A percentile compares a stretch with the other conserved stretches of the same genome.
These are phyloP conservation scores for Simplicillium aogashimaense DNA, from an alignment of 2,329 filamentous ascomycete species.

Conservation along the genomic window DNA sequence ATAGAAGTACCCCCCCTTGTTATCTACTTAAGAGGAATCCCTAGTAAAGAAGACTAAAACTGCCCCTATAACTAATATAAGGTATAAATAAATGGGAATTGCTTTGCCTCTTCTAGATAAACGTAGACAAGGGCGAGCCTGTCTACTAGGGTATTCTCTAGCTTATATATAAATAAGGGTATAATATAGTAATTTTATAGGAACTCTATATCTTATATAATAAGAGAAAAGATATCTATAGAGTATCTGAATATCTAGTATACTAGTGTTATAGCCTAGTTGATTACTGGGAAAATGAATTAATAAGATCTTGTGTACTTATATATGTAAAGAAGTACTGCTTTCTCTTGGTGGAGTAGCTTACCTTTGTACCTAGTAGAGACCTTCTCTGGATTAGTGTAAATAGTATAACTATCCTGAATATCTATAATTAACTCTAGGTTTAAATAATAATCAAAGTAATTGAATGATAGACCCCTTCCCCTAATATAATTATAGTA, in stretches of 20 bases:
- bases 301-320: neutral
- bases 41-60: neutral
- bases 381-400: neutral
- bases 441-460: neutral
- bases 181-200: constrained; percentile 1
- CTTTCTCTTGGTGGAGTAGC: constrained; percentile 3
- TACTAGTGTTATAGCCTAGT: neutral
- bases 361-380: constrained; percentile 4
- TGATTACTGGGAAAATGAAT: neutral
- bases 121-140: constrained; percentile 1
- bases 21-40: neutral
- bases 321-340: constrained; percentile 7
- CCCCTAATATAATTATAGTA: neutral
- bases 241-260: neutral
- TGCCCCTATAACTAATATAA: neutral
- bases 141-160: neutral
- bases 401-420: neutral
- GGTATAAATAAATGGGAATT: neutral
- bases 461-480: neutral
- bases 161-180: constrained; percentile 2
- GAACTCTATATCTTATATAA: constrained; percentile 1
- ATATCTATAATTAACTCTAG: constrained; percentile 1
- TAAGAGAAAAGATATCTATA: neutral
- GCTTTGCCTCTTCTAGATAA: constrained; percentile 2
- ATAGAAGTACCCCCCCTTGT: neutral